Percentiles rank a stretch among this genome's conserved stretches.
These are phyloP conservation scores for Cryptococcus neoformans DNA, from an alignment of 1,284 basidiomycete genomes.

Conservation along the genomic window DNA sequence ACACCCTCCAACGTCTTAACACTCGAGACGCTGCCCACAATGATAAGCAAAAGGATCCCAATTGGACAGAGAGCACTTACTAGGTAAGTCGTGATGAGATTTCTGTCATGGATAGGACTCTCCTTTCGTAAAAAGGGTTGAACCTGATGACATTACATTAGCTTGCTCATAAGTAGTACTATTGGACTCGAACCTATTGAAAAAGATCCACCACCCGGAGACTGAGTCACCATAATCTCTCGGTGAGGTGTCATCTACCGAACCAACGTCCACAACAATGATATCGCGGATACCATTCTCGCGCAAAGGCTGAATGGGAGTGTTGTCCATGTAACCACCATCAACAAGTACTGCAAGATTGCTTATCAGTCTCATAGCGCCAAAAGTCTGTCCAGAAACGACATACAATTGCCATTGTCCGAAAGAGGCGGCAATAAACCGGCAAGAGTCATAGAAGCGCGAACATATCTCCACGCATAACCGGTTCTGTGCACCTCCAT, in stretches of 20 bases:
- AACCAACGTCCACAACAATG: constrained; percentile 95
- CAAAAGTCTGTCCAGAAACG: constrained; percentile 22
- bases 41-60: not conserved
- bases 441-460: constrained; percentile 96
- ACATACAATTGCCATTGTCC: constrained; percentile 74
- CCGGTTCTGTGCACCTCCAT: constrained; percentile 98
- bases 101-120: constrained; percentile 90
- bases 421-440: constrained; percentile 93
- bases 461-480: constrained; percentile 75
- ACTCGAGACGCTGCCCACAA: constrained; percentile 75
- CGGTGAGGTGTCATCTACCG: constrained; percentile 93
- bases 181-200: constrained; percentile 68
- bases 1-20: constrained; percentile 94
- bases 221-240: constrained; percentile 92
- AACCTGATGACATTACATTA: constrained; percentile 23
- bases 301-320: constrained; percentile 88
- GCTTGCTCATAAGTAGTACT: not conserved
- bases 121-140: constrained; percentile 80
- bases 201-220: constrained; percentile 93
- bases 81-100: constrained; percentile 95
- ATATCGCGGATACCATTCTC: constrained; percentile 86
- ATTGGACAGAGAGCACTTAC: constrained; percentile 53
- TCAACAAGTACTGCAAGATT: constrained; percentile 68
- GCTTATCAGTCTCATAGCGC: not conserved
- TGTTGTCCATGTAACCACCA: constrained; percentile 90